Base-by-base conservation (phyloP, 371 early-diverging fungal species). In the Apophysomyces variabilis region DNA sequence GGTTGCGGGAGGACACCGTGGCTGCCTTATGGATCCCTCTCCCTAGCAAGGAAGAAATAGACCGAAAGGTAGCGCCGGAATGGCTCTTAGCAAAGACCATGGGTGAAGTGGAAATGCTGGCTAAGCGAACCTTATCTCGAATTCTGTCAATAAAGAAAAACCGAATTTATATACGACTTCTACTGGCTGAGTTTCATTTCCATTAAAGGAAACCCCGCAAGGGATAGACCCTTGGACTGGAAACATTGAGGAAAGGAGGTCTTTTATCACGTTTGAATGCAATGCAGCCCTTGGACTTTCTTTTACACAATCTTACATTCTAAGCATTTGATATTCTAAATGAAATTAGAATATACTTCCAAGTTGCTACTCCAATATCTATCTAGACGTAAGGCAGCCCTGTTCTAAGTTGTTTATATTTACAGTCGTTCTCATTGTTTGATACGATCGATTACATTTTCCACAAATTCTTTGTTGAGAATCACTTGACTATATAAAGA, bases 1-100 rank as follows among this genome's bases (percentile, higher is more conserved):
- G 94, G 73, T 90, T 90, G 39, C 83, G 80, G 59, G 76, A 72
- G 1, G 83, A 74, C 12, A 82, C 35, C 45, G 26, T 60, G 44
- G 70, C 68, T 11, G 68, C 70, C 37, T 56, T 67, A 44, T 70
- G 74, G 37, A 74, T 64, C 32, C 68, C 74, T 44, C 61, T 67
- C 13, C 74, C 74, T 37, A 74, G 45, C 43, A 74, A 16, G 38
- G 66, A 61, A 16, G 74, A 65, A 39, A 66, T 38, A 37, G 74
- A 73, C 57, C 66, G 63, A 50, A 67, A 73, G 11, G 74, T 50
- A 21, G 54, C 63, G 38, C 63, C 50, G 38, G 50, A 56, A 39
- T 63, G 50, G 38, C 11, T 50, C 54, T 18, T 16, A 18, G 54
- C 54, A 21, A 50, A 50, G 21, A 50, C 54, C 54, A 50, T 50